phyloP scores from a whole-genome alignment of 2,329 filamentous ascomycete genomes.

The Talaromyces piceae region DNA sequence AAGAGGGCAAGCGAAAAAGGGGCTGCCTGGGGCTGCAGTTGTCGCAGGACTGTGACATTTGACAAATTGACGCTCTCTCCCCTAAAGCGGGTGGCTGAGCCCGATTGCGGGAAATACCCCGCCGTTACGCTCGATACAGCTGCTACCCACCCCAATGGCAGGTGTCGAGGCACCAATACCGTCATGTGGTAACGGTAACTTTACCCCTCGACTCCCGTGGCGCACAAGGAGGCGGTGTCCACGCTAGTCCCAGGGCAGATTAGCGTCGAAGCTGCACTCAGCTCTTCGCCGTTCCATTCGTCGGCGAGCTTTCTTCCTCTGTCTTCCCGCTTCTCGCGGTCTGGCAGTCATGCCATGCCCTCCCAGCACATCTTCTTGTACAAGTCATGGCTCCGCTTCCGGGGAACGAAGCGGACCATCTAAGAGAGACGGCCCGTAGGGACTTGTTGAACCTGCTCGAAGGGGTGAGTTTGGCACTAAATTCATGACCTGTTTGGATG shows the following conservation, averaged over 20 bases:
- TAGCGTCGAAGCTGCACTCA: background rate
- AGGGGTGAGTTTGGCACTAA: slow-evolving; percentile 65
- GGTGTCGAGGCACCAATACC: background rate
- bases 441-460: slow-evolving; percentile 87
- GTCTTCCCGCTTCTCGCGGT: slow-evolving; percentile 6
- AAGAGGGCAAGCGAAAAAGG: background rate
- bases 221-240: background rate
- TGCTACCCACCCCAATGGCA: no score
- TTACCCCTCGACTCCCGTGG: background rate
- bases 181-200: background rate
- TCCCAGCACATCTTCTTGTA: slow-evolving; percentile 12
- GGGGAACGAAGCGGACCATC: slow-evolving; percentile 39
- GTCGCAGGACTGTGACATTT: background rate
- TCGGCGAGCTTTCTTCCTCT: slow-evolving; percentile 1
- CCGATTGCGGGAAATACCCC: background rate
- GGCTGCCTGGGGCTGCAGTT: background rate
- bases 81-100: background rate
- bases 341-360: slow-evolving; percentile 14
- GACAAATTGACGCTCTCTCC: background rate
- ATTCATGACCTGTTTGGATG: slow-evolving; percentile 15
- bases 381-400: slow-evolving; percentile 36
- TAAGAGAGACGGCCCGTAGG: slow-evolving; percentile 60
- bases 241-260: background rate
- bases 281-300: background rate
- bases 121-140: background rate